Evolutionary conservation across 2,329 filamentous ascomycete genomes (phyloP), one percentile per base, ranked within the genome.

Genomic region (Trichoderma gracile): DNA sequence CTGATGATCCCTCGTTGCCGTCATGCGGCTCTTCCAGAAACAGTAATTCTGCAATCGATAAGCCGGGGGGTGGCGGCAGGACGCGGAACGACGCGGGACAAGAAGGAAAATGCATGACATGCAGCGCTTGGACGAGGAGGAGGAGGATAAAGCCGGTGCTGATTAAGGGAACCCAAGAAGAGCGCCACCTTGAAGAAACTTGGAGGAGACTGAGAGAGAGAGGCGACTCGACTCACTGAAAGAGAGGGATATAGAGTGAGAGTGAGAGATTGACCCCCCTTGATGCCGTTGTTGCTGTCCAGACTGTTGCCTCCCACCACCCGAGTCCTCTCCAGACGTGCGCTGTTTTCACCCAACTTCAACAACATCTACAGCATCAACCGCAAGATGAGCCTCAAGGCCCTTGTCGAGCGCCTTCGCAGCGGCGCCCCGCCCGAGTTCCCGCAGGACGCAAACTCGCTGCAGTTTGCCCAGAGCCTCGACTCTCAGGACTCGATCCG

Each of bases 401-500:
- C 74, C 17, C 75, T 73, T 43, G 74, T 80, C 25, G 74, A 78
- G 23, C 73, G 76, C 62, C 75, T 83, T 42, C 77, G 80, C 17
- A 73, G 73, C 46, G 81, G 81, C 56, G 69, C 73, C 49, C 68
- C 74, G 8, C 73, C 79, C 57, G 73, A 76, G 33, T 86, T 86
- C 67, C 79, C 83, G n/a, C 59, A 74, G 3, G 75, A 83, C 40
- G 81, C 82, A 63, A 78, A 76, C 64, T 78, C 80, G 0, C 67
- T 79, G 6, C 79, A 79, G 6, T 86, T 81, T 73, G 84, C 84
- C 2, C 73, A 73, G 66, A 69, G 70, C 50, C 79, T 90, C 6
- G 89, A 92, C 74, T 75, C 78, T 0, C 79, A 85, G 69, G 89
- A 92, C 71, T 76, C 81, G n/a, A 75, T 92, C 45, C 76, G 78